phyloP scores from a whole-genome alignment of 345 rosid genomes.

The Salix arbutifolia region DNA sequence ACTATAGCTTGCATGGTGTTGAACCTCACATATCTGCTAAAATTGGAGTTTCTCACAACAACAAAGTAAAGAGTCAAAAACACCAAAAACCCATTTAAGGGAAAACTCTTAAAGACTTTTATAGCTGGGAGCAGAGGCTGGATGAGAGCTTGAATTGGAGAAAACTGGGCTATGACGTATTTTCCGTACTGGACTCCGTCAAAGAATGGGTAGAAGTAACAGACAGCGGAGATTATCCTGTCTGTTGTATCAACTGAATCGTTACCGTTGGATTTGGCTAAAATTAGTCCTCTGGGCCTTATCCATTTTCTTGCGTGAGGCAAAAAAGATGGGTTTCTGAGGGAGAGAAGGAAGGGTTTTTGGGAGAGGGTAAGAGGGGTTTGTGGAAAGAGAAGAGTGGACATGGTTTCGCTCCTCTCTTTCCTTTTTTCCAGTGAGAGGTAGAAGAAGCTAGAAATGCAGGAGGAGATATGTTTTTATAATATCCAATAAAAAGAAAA shows the following conservation, averaged over 20 bases:
- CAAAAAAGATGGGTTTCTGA: conserved; percentile 12
- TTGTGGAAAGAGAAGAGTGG: conserved; percentile 32
- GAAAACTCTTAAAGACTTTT: conserved; percentile 76
- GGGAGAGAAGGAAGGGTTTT: conserved; percentile 26
- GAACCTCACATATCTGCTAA: conserved; percentile 94
- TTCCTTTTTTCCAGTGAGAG: too few relatives aligned
- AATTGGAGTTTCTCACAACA: conserved; percentile 75
- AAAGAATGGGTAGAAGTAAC: conserved; percentile 92
- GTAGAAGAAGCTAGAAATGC: background rate
- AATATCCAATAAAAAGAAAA: background rate
- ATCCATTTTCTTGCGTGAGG: background rate
- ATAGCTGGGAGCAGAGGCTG: conserved; percentile 82
- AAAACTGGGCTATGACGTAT: conserved; percentile 66
- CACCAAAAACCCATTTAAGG: conserved; percentile 74
- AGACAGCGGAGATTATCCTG: conserved; percentile 77
- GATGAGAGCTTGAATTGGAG: conserved; percentile 57
- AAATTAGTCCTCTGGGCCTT: conserved; percentile 10
- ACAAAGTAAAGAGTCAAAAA: conserved; percentile 78
- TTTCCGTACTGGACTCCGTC: conserved; percentile 90
- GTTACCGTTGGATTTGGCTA: conserved; percentile 45
- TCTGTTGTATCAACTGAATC: conserved; percentile 74
- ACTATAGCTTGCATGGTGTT: conserved; percentile 95
- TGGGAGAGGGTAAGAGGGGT: conserved; percentile 18
- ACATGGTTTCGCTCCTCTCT: conserved; percentile 17
- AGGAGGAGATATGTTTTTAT: background rate